Conservation (phyloP, 1,284 basidiomycete genomes). For the Pisolithus thermaeus region DNA sequence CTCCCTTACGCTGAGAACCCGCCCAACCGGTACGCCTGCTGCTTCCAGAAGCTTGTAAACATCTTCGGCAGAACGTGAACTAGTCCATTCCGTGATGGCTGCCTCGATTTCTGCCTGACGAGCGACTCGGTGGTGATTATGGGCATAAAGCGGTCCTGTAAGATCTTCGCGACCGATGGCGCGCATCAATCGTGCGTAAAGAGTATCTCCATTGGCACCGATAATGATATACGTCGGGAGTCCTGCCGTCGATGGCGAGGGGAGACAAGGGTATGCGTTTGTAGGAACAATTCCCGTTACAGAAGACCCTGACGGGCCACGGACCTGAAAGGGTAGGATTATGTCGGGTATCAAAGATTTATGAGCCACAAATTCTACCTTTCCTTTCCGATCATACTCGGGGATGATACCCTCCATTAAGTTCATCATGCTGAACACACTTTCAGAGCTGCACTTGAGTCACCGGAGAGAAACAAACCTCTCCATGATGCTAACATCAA, state of each 20-base stretch:
- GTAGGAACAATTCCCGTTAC: conserved; percentile 70
- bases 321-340: conserved; percentile 35
- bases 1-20: conserved; percentile 56
- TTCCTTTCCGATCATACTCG: conserved; percentile 65
- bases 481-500: conserved; percentile 72
- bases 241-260: conserved; percentile 35
- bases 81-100: conserved; percentile 57
- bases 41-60: conserved; percentile 37
- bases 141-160: conserved; percentile 45
- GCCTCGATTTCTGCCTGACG: conserved; percentile 55
- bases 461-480: conserved; percentile 35
- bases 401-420: conserved; percentile 72
- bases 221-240: conserved; percentile 57
- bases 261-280: conserved; percentile 62
- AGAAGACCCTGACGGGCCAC: conserved; percentile 66
- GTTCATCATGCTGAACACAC: conserved; percentile 50
- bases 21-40: conserved; percentile 55
- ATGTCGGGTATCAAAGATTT: background rate
- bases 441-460: background rate
- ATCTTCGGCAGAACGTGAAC: conserved; percentile 37
- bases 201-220: conserved; percentile 63
- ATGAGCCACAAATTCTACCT: conserved; percentile 29
- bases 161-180: conserved; percentile 55
- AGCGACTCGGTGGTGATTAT: conserved; percentile 58
- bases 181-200: conserved; percentile 61